Evolutionary conservation across 345 rosid genomes (phyloP).

Genomic region (Citrus cavaleriei): DNA sequence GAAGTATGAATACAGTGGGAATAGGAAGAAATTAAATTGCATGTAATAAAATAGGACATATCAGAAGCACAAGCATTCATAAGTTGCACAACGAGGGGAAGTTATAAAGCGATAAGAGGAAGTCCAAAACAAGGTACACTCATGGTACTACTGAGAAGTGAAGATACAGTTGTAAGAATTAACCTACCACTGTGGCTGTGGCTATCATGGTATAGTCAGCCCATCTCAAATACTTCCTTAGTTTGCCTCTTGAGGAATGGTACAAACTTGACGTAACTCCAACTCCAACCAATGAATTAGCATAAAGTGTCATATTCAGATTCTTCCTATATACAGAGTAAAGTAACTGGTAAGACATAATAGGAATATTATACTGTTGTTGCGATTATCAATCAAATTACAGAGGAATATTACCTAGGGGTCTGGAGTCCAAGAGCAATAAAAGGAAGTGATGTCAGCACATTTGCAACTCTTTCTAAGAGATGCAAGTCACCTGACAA

Average conservation of each 20-base stretch:
- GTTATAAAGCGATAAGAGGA: not conserved
- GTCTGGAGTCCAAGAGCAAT: slow-evolving; percentile 78
- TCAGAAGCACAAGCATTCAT: not conserved
- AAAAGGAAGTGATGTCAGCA: slow-evolving; percentile 90
- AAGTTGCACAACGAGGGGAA: not conserved
- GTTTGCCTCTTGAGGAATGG: slow-evolving; percentile 80
- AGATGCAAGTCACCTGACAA: slow-evolving; percentile 62
- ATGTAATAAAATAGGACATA: not conserved
- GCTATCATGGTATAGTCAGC: slow-evolving; percentile 93
- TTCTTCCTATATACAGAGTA: slow-evolving; percentile 51
- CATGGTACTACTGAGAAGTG: not conserved
- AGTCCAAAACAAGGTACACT: not conserved
- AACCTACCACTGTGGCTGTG: slow-evolving; percentile 70
- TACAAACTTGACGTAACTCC: slow-evolving; percentile 86
- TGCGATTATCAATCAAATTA: not conserved
- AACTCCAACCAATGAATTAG: slow-evolving; percentile 92
- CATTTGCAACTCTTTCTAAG: slow-evolving; percentile 73
- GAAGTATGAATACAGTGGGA: not conserved
- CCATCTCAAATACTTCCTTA: slow-evolving; percentile 85
- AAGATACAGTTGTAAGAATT: not conserved
- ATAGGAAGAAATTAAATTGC: not conserved
- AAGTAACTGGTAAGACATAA: slow-evolving; percentile 4
- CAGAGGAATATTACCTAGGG: slow-evolving; percentile 58
- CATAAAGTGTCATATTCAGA: slow-evolving; percentile 65
- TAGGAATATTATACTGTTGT: not conserved